A percentile compares a stretch with the other conserved stretches of the same genome.
Evolutionary conservation across 495 filamentous ascomycete genomes (phyloP).

Genomic region (Penicillium bovifimosum): DNA sequence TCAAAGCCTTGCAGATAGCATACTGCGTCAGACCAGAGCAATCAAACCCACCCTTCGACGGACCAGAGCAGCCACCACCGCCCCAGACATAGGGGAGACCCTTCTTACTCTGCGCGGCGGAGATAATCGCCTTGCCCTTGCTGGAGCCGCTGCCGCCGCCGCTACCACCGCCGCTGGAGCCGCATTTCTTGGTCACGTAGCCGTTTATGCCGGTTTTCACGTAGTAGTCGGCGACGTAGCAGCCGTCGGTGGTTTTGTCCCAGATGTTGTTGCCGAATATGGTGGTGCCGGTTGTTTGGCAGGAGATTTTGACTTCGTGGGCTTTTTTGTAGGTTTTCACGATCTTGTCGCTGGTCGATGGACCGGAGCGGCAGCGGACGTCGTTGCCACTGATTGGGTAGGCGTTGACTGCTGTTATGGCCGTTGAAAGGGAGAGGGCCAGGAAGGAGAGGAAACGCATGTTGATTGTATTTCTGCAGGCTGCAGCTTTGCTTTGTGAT

Average conservation of each 20-base stretch:
- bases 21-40: constrained; percentile 19
- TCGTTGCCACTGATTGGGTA: constrained; percentile 12
- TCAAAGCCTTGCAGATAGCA: constrained; percentile 13
- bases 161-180: neutral
- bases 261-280: constrained; percentile 14
- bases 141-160: constrained; percentile 1
- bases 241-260: constrained; percentile 17
- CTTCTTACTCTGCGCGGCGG: constrained; percentile 13
- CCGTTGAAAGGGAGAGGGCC: constrained; percentile 3
- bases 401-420: constrained; percentile 6
- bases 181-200: constrained; percentile 12
- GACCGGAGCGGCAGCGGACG: constrained; percentile 16
- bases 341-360: constrained; percentile 8
- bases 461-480: neutral
- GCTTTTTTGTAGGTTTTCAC: constrained; percentile 12
- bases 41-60: constrained; percentile 12
- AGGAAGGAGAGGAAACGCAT: constrained; percentile 10
- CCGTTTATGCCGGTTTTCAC: constrained; percentile 13
- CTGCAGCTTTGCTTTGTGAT: neutral
- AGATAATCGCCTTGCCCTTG: constrained; percentile 9
- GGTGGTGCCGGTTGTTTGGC: constrained; percentile 9
- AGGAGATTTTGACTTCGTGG: constrained; percentile 8
- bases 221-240: constrained; percentile 18
- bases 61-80: constrained; percentile 11
- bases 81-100: constrained; percentile 18